Evolutionary conservation across 1,284 basidiomycete genomes (phyloP), one percentile per base, ranked within the genome.

Genomic region (Microbotryum silenes-acaulis): DNA sequence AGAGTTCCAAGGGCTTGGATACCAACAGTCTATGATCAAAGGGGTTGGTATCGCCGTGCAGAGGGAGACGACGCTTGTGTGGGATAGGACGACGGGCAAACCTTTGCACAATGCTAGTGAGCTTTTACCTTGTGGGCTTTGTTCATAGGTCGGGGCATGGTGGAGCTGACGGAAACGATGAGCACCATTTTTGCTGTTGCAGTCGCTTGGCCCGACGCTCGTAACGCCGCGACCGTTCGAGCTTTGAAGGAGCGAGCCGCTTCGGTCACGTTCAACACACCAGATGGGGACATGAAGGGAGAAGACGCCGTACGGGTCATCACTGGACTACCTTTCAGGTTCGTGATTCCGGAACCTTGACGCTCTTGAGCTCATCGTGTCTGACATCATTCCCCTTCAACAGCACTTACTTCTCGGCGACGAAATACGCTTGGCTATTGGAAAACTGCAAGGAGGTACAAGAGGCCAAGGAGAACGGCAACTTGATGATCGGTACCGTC

Each of bases 1-100:
- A 70, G 79, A 83, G 64, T 80, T 98, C 67, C 88, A 92, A 73
- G 79, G 78, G 55, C 79, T 81, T 21, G 89, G 91, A 3, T 89
- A 85, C 82, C 78, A 82, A 16, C 83, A 83, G 71, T 80, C 83
- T 57, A 89, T 89, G 74, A 79, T 98, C 74, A 94, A 93, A 77
- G 89, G 89, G 63, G 90, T 98, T 69, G 94, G 93, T 46, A 90
- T 98, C 77, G 97, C 94, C 54, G 98, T 97, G 75, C 94, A 98
- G 78, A 85, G 96, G 62, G 94, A 98, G 76, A 98, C 96, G 6
- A 87, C 93, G 1, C 85, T 97, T 21, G 89, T 87, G 14, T 98
- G 96, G 96, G 89, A 89, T 74, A 83, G 86, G 67, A 82, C 81
- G 72, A 94, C 91, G 2, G 93, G 94, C 55, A 87, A 88, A 75